Evolutionary conservation across 164 flowering plant genomes (phyloP).

Genomic region (Chimonanthus salicifolius): DNA sequence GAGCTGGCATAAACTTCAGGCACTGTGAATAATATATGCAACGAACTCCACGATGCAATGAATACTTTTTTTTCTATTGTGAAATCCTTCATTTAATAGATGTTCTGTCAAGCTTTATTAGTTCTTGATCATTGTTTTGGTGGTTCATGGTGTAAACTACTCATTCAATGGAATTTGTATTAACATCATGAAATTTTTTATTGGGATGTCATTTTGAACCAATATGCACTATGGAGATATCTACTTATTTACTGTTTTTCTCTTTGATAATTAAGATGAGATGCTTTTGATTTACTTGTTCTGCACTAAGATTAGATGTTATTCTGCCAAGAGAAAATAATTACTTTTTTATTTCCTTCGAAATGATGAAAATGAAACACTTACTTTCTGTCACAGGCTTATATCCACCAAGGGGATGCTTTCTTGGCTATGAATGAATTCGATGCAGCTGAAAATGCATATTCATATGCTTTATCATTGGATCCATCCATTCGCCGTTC

Average conservation of each 20-base stretch:
- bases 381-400: slow-evolving; percentile 44
- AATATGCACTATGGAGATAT: background rate
- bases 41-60: too few species aligned
- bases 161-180: background rate
- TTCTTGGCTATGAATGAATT: slow-evolving; percentile 58
- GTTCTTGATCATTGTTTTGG: too few species aligned
- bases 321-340: too few species aligned
- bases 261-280: background rate
- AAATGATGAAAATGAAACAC: too few species aligned
- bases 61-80: too few species aligned
- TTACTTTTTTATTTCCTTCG: too few species aligned
- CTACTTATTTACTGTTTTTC: background rate
- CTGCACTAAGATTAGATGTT: background rate
- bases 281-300: background rate
- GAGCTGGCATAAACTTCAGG: too few species aligned
- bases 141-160: background rate
- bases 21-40: too few species aligned
- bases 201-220: background rate
- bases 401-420: slow-evolving; percentile 76
- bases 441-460: slow-evolving; percentile 70
- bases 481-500: slow-evolving; percentile 85
- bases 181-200: background rate
- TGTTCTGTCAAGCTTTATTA: too few species aligned
- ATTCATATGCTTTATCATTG: slow-evolving; percentile 48
- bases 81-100: too few species aligned